Base-by-base conservation (phyloP, 1,284 basidiomycete species). In the Ganoderma multipileum region DNA sequence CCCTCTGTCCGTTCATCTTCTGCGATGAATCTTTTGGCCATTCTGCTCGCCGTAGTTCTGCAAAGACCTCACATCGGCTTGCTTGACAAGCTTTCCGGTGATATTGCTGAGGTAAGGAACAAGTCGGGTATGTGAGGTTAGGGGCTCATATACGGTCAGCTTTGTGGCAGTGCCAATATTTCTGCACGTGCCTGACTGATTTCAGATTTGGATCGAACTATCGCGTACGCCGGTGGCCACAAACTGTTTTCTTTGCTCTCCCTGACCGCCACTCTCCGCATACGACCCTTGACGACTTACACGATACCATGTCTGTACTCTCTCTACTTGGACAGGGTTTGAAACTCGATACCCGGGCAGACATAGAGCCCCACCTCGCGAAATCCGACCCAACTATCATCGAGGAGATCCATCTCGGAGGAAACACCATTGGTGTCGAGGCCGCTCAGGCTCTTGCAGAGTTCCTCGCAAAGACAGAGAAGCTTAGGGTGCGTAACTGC, bases 371-470 rank as follows among this genome's bases (percentile, higher is more conserved):
- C 0, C 88, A 92, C 77, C 83, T 99, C 30, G 84, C 89, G 41
- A 85, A 87, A 73, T 79, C 93, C 60, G 86, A 94, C 74, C 89
- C 90, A 47, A 83, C 87, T 23, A 80, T 85, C 71, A 84, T 96
- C 72, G 91, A 96, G 80, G 96, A 98, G 82, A 91, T 99, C 71
- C 94, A 97, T 79, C 87, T 99, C 68, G 95, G 96, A 64, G 97
- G 96, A 36, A 99, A 99, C 82, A 97, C 96, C n/a, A 86, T 99
- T 64, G 97, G 98, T 65, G 90, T 98, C 36, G 96, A 95, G 77
- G 97, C 97, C 44, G 94, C 95, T 69, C 80, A 91, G 77, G 95
- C 94, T 39, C 87, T 99, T 55, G 96, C 92, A 64, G 91, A 92
- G 62, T 93, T 94, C 63, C 83, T 99, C 66, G 84, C 88, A 72